Conservation (phyloP, 129 eudicot species). For the Chrysanthemum makinoi region DNA sequence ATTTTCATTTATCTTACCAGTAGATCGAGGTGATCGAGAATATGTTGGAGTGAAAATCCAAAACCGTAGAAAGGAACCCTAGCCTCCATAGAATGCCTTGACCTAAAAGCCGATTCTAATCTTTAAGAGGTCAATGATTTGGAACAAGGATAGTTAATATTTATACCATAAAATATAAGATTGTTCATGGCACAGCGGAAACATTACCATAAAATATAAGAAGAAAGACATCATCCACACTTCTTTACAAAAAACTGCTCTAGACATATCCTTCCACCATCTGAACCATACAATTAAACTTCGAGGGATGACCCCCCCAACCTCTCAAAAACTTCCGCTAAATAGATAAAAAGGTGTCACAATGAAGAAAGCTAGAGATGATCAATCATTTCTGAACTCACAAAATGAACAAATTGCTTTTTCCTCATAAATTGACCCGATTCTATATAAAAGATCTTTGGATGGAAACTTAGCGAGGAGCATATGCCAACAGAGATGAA, state of each 20-base stretch:
- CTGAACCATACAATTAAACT: background rate
- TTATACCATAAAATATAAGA: background rate
- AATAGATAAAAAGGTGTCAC: background rate
- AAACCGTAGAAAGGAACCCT: background rate
- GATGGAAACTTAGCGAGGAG: background rate
- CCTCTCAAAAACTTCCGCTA: background rate
- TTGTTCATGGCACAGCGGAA: background rate
- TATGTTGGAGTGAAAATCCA: background rate
- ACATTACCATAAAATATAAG: background rate
- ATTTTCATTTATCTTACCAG: background rate
- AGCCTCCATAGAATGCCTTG: background rate
- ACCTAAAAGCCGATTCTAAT: background rate
- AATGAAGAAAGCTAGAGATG: background rate
- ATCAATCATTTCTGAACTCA: background rate
- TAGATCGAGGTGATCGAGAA: background rate
- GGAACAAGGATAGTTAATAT: background rate
- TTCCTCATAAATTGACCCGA: background rate
- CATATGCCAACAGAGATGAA: background rate
- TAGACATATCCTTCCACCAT: too few relatives aligned
- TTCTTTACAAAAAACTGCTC: background rate
- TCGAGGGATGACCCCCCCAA: background rate
- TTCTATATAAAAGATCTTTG: background rate
- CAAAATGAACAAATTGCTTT: background rate
- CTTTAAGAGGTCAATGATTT: background rate
- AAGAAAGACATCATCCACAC: background rate